phyloP scores from a whole-genome alignment of 495 filamentous ascomycete genomes.

The Sporormia fimetaria region DNA sequence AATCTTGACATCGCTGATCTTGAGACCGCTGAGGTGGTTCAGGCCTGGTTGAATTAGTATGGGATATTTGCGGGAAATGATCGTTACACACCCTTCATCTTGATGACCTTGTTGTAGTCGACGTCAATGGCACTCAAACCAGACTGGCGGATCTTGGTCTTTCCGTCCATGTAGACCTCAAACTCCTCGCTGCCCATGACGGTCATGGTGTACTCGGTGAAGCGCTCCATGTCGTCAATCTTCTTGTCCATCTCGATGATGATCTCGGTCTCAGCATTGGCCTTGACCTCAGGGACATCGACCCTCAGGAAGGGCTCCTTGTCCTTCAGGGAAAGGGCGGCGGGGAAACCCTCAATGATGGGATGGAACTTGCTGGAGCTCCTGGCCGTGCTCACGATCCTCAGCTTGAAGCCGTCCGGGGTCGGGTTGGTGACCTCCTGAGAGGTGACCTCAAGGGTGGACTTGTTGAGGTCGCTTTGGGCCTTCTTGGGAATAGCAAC shows the following conservation, averaged over 20 bases:
- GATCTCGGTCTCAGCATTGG: conserved; percentile 42
- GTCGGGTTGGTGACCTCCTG: conserved; percentile 50
- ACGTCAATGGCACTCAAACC: conserved; percentile 40
- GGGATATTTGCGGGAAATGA: not conserved
- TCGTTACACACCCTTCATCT: conserved; percentile 42
- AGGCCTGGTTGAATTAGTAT: conserved; percentile 35
- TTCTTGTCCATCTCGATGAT: conserved; percentile 44
- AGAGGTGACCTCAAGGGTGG: conserved; percentile 47
- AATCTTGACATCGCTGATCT: conserved; percentile 43
- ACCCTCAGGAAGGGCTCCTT: conserved; percentile 50
- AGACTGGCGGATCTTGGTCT: conserved; percentile 41
- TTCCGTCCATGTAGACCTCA: conserved; percentile 47
- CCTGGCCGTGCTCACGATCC: conserved; percentile 40
- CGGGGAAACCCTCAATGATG: conserved; percentile 45
- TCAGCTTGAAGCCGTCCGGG: conserved; percentile 45
- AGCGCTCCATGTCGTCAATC: conserved; percentile 42
- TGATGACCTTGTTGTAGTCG: conserved; percentile 45
- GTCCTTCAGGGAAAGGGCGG: conserved; percentile 40
- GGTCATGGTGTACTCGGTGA: conserved; percentile 46
- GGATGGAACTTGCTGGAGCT: conserved; percentile 42
- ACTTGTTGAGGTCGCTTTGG: conserved; percentile 53
- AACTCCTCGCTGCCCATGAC: conserved; percentile 48
- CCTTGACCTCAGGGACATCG: conserved; percentile 43
- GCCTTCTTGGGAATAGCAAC: conserved; percentile 64
- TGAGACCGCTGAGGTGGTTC: conserved; percentile 50